Evolutionary conservation across 257 asterid genomes (phyloP).

Genomic region (Solanum commersonii): DNA sequence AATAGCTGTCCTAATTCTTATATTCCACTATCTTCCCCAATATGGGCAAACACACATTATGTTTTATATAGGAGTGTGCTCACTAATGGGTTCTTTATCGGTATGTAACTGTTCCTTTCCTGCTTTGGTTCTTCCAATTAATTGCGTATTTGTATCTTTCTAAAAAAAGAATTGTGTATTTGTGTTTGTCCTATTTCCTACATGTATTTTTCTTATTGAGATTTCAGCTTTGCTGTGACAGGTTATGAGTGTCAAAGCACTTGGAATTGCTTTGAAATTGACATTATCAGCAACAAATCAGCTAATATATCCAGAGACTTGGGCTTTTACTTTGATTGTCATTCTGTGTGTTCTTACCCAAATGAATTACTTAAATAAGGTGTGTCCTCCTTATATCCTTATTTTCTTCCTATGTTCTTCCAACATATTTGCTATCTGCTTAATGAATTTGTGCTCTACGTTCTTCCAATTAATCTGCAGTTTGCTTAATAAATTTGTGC

Average conservation of each 20-base stretch:
- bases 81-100: conserved; percentile 78
- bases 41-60: conserved; percentile 75
- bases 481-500: background rate
- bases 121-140: background rate
- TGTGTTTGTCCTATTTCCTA: background rate
- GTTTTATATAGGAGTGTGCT: conserved; percentile 68
- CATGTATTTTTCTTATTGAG: background rate
- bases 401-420: background rate
- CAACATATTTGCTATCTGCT: background rate
- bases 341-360: conserved; percentile 67
- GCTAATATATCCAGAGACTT: conserved; percentile 81
- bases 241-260: conserved; percentile 97
- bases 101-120: conserved; percentile 33
- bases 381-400: background rate
- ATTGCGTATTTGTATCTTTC: background rate
- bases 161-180: background rate
- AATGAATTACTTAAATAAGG: conserved; percentile 91
- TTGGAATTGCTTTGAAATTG: conserved; percentile 89
- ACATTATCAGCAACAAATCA: conserved; percentile 87
- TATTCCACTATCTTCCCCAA: conserved; percentile 51
- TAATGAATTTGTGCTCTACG: background rate
- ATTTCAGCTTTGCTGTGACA: conserved; percentile 19
- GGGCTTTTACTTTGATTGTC: conserved; percentile 74
- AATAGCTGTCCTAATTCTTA: conserved; percentile 29
- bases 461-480: background rate